Base-by-base conservation (phyloP, 768 basidiomycete species). In the Mycena amicta region DNA sequence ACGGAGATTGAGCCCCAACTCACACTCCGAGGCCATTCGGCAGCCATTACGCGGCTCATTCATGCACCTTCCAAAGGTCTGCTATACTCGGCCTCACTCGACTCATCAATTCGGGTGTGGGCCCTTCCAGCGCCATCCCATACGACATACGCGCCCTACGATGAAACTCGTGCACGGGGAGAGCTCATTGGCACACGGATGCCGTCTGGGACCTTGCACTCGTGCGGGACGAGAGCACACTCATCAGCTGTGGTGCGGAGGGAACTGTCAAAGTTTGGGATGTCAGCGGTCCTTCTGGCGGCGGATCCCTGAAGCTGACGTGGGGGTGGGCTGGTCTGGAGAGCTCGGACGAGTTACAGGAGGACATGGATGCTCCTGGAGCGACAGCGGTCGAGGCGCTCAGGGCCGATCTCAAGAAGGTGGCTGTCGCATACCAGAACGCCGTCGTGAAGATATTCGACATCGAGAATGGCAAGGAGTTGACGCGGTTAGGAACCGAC, bases 151-250 rank as follows among this genome's bases (percentile, higher is more conserved):
- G 90, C 92, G 1, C 88, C 94, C 0, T 94, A 92, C 70, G 95
- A 98, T 66, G 83, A 90, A 50, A 86, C 86, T 0, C 82, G 88
- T 3, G 81, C 86, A 27, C 82, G 90, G 33, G 89, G 89, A 30
- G 87, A 90, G 63, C 81, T 98, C 27, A 86, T 95, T 28, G 94
- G 95, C 93, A 97, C 71, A 93, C 93, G 4, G 95, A 99, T 70
- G 93, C 93, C 4, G 90, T 98, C 25, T 99, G 97, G 97, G 97
- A 95, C 69, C 77, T 98, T 51, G 89, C 91, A 11, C 83, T 96
- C 22, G 84, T 93, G 26, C 82, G 91, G 54, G 89, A 92, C 61
- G 90, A 93, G 70, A 85, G 84, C 56, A 87, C 89, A 6, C 80
- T 98, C 40, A 91, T 96, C 55, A 92, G 90, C 63, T 93, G 92